These are phyloP conservation scores for Veloporphyrellus conicus DNA, from an alignment of 1,284 basidiomycete species.

Conservation along the genomic window DNA sequence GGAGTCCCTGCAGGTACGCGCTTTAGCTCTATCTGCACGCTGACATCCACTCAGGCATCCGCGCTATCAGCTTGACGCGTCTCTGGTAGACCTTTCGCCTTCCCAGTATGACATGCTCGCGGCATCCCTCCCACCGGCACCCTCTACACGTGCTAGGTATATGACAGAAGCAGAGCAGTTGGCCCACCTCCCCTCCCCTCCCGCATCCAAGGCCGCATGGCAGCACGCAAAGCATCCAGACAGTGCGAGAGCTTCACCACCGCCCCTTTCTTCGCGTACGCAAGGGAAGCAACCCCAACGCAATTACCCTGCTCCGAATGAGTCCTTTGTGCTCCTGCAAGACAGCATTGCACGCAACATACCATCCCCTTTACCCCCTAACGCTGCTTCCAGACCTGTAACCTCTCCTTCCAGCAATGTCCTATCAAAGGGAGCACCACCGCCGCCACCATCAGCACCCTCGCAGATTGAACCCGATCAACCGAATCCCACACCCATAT, in stretches of 20 bases:
- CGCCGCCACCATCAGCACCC: slow-evolving; percentile 23
- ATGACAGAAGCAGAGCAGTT: slow-evolving; percentile 53
- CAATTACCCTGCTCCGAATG: slow-evolving; percentile 55
- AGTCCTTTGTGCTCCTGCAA: slow-evolving; percentile 86
- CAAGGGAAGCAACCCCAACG: slow-evolving; percentile 57
- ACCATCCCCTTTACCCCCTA: slow-evolving; percentile 44
- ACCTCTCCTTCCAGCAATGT: slow-evolving; percentile 33
- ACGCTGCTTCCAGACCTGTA: slow-evolving; percentile 39
- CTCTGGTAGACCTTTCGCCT: slow-evolving; percentile 76
- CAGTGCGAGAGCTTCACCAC: slow-evolving; percentile 35
- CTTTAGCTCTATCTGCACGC: slow-evolving; percentile 2
- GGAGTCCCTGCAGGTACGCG: slow-evolving; percentile 71
- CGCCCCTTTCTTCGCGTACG: slow-evolving; percentile 43
- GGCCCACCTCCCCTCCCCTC: slow-evolving; percentile 51
- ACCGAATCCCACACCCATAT: slow-evolving; percentile 66
- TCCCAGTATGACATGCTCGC: slow-evolving; percentile 84
- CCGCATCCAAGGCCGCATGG: slow-evolving; percentile 59
- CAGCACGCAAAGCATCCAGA: slow-evolving; percentile 45
- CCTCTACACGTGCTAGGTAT: slow-evolving; percentile 38
- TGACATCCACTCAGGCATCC: slow-evolving; percentile 20
- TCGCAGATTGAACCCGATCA: slow-evolving; percentile 45
- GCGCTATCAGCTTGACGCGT: slow-evolving; percentile 67
- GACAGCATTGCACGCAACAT: slow-evolving; percentile 72
- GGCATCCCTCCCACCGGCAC: slow-evolving; percentile 61
- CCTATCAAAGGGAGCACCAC: slow-evolving; percentile 22